Evolutionary conservation across 1,284 basidiomycete genomes (phyloP), one percentile per base, ranked within the genome.

Genomic region (Exobasidium rhododendri): DNA sequence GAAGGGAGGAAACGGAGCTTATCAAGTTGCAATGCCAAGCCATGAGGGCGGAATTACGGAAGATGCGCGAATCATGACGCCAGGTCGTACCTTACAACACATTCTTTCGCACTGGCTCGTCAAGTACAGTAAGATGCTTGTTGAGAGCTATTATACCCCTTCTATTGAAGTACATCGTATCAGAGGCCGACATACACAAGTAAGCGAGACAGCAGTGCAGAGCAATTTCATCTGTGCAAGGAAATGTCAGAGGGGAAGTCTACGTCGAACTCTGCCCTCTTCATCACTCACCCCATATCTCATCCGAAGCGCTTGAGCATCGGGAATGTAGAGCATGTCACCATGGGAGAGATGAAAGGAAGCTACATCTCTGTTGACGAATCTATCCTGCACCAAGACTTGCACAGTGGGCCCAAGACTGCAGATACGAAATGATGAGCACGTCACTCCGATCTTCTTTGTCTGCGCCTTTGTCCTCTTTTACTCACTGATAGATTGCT

Each of bases 1-100:
- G 75, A 17, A 60, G 62, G 55, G 62, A 63, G 29, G 68, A 74
- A 58, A 71, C 72, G 7, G 22, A 53, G n/a, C 54, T 69, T n/a
- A 66, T 77, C 10, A 58, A 64, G 45, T 62, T 66, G 4, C 52
- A 55, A 55, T 55, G 52, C 30, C 52, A 55, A 44, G 52, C 52
- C 3, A 55, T 55, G 24, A 20, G 52, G 29, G 29, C 22, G 3
- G 52, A 55, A 40, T 40, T 40, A 17, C 10, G 10, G 17, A 40
- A 17, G 35, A 40, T 40, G 35, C 35, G 35, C 17, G 35, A 17
- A 7, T 40, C 35, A 10, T 40, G 35, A 40, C 17, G n/a, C n/a
- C n/a, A n/a, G n/a, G n/a, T n/a, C n/a, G n/a, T n/a, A n/a, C n/a
- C n/a, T n/a, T n/a, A n/a, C n/a, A n/a, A n/a, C n/a, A n/a, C n/a